Conservation (phyloP, 805 yeast genomes). For the Pichia occidentalis region DNA sequence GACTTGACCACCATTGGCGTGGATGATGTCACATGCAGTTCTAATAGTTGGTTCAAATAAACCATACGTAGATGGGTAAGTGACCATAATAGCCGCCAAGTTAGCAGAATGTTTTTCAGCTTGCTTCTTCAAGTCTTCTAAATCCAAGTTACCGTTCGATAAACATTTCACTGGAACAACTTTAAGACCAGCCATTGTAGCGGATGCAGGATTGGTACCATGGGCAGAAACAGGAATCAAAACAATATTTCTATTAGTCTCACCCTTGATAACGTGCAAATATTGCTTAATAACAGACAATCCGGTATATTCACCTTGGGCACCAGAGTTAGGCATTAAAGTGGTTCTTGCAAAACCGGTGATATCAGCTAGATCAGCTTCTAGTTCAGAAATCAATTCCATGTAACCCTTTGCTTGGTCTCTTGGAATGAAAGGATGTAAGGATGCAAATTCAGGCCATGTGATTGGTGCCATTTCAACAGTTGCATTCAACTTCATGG, state of each 20-base stretch:
- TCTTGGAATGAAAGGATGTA: constrained; percentile 90
- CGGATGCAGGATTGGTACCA: constrained; percentile 98
- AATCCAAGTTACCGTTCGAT: constrained; percentile 77
- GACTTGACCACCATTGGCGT: constrained; percentile 86
- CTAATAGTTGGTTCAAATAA: constrained; percentile 89
- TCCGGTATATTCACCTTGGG: constrained; percentile 97
- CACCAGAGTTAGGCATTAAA: constrained; percentile 95
- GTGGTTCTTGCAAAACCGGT: constrained; percentile 92
- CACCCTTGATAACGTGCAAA: constrained; percentile 56
- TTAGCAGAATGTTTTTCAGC: constrained; percentile 61
- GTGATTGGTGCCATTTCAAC: constrained; percentile 92
- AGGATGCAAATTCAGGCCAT: constrained; percentile 83
- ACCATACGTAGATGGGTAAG: constrained; percentile 97
- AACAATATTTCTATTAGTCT: constrained; percentile 73
- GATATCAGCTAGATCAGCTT: constrained; percentile 78
- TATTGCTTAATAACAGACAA: constrained; percentile 78
- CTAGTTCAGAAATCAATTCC: constrained; percentile 69
- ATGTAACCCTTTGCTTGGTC: constrained; percentile 86
- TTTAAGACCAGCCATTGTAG: constrained; percentile 93
- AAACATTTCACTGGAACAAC: constrained; percentile 90
- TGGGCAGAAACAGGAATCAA: constrained; percentile 96
- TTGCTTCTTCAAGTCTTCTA: constrained; percentile 65
- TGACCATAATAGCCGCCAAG: constrained; percentile 90
- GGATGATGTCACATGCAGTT: constrained; percentile 80
- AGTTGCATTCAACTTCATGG: constrained; percentile 95